Percentiles rank a stretch among this genome's conserved stretches.
These are phyloP conservation scores for Psilocybe sp. DNA, from an alignment of 768 basidiomycete species.

Conservation along the genomic window DNA sequence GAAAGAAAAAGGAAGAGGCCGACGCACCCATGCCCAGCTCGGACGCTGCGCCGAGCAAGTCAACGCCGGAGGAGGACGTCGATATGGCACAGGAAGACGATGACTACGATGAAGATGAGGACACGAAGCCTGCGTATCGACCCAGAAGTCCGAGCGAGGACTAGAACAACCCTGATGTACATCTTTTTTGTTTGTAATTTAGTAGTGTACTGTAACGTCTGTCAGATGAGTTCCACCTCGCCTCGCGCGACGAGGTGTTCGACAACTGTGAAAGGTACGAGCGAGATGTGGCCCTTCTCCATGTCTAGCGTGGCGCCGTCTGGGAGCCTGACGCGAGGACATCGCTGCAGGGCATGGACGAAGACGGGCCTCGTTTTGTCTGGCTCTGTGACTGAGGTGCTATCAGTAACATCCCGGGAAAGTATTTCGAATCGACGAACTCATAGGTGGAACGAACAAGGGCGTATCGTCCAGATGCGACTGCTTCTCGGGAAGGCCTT, in stretches of 20 bases:
- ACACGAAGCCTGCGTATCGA: slow-evolving; percentile 21
- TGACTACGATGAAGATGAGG: slow-evolving; percentile 16
- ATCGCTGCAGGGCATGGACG: slow-evolving; percentile 70
- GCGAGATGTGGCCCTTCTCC: slow-evolving; percentile 77
- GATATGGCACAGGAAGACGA: slow-evolving; percentile 28
- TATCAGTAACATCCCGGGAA: slow-evolving; percentile 1
- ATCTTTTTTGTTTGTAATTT: slow-evolving; percentile 11
- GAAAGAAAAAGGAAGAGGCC: slow-evolving; percentile 45
- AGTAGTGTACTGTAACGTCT: slow-evolving; percentile 5
- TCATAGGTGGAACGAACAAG: slow-evolving; percentile 73
- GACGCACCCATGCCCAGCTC: slow-evolving; percentile 7
- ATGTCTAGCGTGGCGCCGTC: slow-evolving; percentile 74
- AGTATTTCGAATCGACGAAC: slow-evolving; percentile 34
- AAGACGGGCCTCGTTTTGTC: slow-evolving; percentile 78
- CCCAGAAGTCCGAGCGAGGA: slow-evolving; percentile 36
- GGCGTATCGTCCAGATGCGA: slow-evolving; percentile 73
- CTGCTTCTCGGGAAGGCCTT: slow-evolving; percentile 76
- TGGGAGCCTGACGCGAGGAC: slow-evolving; percentile 63
- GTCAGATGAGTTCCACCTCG: slow-evolving; percentile 73
- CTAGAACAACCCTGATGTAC: slow-evolving; percentile 35
- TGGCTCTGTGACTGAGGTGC: slow-evolving; percentile 64
- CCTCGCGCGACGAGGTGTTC: slow-evolving; percentile 71
- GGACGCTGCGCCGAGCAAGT: slow-evolving; percentile 17
- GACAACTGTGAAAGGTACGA: slow-evolving; percentile 74
- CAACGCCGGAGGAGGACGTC: slow-evolving; percentile 18